These are phyloP conservation scores for Fraxinus platypoda DNA, from an alignment of 305 asterid species.

Conservation along the genomic window DNA sequence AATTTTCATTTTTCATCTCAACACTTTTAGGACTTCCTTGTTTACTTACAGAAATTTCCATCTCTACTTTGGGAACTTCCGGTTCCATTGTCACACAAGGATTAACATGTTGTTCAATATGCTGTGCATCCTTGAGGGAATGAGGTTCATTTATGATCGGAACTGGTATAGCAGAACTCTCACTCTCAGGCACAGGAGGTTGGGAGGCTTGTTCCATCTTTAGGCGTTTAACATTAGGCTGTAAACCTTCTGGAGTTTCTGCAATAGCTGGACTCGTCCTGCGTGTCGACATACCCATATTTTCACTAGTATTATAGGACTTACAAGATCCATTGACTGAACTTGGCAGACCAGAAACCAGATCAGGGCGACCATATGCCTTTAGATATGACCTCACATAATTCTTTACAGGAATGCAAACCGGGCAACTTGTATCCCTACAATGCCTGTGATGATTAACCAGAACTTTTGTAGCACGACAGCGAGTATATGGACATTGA, in stretches of 20 bases:
- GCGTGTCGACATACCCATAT: slow-evolving; percentile 35
- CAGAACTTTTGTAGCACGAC: slow-evolving; percentile 53
- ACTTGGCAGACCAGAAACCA: slow-evolving; percentile 42
- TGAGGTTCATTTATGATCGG: slow-evolving; percentile 46
- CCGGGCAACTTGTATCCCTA: slow-evolving; percentile 71
- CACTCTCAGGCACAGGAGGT: slow-evolving; percentile 46
- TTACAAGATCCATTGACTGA: slow-evolving; percentile 51
- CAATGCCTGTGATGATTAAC: slow-evolving; percentile 59
- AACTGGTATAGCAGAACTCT: slow-evolving; percentile 39
- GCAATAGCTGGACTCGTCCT: slow-evolving; percentile 47
- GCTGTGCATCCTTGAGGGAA: slow-evolving; percentile 38
- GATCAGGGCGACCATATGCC: slow-evolving; percentile 45
- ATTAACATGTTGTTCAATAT: slow-evolving; percentile 40
- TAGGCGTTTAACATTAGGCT: slow-evolving; percentile 76
- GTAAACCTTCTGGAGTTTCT: slow-evolving; percentile 64
- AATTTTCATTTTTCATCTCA: slow-evolving; percentile 43
- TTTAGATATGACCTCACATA: slow-evolving; percentile 53
- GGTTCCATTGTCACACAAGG: slow-evolving; percentile 42
- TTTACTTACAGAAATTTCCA: slow-evolving; percentile 49
- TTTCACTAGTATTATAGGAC: slow-evolving; percentile 49
- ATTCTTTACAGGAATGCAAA: slow-evolving; percentile 83
- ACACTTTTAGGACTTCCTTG: slow-evolving; percentile 42
- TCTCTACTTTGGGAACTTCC: slow-evolving; percentile 53
- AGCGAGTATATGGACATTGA: slow-evolving; percentile 71
- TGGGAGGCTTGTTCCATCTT: slow-evolving; percentile 67